phyloP scores from a whole-genome alignment of 345 rosid species.

The Linum trigynum region DNA sequence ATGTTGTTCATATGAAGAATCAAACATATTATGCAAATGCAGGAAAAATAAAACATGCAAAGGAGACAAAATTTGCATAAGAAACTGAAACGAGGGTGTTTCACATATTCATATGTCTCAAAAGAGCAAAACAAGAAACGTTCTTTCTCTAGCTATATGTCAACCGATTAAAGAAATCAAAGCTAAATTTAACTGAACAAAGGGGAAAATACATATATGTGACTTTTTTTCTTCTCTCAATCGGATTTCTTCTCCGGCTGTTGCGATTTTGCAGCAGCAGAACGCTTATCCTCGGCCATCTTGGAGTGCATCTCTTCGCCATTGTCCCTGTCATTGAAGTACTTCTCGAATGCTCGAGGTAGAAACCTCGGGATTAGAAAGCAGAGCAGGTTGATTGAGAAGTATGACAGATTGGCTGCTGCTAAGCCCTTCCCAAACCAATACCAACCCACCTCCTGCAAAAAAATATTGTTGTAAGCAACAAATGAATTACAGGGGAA shows the following conservation, averaged over 20 bases:
- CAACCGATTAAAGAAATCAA: no score
- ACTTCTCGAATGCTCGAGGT: slow-evolving; percentile 71
- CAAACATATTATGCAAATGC: no score
- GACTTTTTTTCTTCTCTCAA: slow-evolving; percentile 5
- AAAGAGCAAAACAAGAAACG: no score
- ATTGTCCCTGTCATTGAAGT: slow-evolving; percentile 40
- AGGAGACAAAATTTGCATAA: no score
- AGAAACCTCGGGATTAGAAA: slow-evolving; percentile 75
- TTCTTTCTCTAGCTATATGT: no score
- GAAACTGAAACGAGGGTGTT: no score
- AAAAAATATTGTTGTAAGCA: not conserved
- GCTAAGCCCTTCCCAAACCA: slow-evolving; percentile 78
- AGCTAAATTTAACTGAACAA: no score
- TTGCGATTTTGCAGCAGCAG: slow-evolving; percentile 21
- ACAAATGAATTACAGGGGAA: no score
- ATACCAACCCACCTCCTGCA: slow-evolving; percentile 50
- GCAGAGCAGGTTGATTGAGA: slow-evolving; percentile 56
- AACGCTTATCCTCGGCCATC: slow-evolving; percentile 43
- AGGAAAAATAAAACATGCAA: no score
- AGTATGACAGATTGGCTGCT: slow-evolving; percentile 48
- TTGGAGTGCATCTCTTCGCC: slow-evolving; percentile 35
- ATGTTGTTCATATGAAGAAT: no score
- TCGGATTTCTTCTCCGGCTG: slow-evolving; percentile 40
- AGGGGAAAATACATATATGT: no score
- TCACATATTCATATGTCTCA: no score